Evolutionary conservation across 2,329 filamentous ascomycete genomes (phyloP).

Genomic region (Arthroderma uncinatum): DNA sequence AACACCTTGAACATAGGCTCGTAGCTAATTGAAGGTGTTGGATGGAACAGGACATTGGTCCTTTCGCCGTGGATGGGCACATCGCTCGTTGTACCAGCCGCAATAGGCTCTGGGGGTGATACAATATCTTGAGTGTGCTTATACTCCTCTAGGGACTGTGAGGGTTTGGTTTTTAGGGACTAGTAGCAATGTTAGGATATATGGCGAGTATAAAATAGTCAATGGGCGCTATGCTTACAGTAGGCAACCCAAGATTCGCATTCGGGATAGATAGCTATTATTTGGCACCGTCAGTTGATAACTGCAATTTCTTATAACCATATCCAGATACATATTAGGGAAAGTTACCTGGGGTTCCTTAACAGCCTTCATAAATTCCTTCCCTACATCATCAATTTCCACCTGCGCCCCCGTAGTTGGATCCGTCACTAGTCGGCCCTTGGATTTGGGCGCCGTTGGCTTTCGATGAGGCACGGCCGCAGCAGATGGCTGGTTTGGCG

Average conservation of each 20-base stretch:
- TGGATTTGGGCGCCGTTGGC: constrained; percentile 32
- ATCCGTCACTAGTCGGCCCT: constrained; percentile 60
- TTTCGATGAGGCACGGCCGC: constrained; percentile 39
- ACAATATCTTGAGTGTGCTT: constrained; percentile 77
- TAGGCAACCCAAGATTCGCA: constrained; percentile 67
- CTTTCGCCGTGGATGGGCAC: constrained; percentile 94
- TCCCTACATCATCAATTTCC: constrained; percentile 69
- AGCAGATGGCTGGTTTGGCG: constrained; percentile 21
- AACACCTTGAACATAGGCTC: constrained; percentile 73
- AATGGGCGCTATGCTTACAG: constrained; percentile 33
- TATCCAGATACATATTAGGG: constrained; percentile 10
- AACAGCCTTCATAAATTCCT: constrained; percentile 56
- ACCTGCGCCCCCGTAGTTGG: constrained; percentile 80
- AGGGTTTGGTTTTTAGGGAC: constrained; percentile 57
- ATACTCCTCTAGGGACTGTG: constrained; percentile 68
- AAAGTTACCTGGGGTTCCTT: constrained; percentile 55
- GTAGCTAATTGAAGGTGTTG: constrained; percentile 79
- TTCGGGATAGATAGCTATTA: constrained; percentile 70
- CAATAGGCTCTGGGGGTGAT: constrained; percentile 77
- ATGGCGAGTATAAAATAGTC: background rate
- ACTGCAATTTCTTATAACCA: background rate
- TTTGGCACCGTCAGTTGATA: background rate
- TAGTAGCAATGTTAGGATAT: constrained; percentile 18
- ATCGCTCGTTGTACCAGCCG: constrained; percentile 73
- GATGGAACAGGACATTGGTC: constrained; percentile 92